phyloP scores from a whole-genome alignment of 1,284 basidiomycete species.

The Ustilago shanxiensis region DNA sequence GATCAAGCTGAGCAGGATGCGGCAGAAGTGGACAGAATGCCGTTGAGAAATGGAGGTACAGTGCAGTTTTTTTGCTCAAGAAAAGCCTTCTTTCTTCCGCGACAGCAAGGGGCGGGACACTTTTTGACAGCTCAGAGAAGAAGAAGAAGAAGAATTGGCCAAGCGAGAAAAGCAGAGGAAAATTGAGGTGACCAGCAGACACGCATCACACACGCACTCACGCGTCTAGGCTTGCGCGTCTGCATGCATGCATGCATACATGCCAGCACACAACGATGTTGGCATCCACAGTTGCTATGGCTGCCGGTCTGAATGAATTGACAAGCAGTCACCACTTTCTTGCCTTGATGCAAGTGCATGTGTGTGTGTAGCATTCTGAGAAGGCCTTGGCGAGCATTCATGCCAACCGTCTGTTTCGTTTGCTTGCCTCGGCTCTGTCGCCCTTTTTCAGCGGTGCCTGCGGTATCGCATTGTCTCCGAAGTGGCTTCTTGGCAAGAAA shows the following conservation, averaged over 20 bases:
- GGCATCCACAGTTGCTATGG: background rate
- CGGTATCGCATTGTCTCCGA: constrained; percentile 21
- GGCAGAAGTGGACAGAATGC: background rate
- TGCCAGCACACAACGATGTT: constrained; percentile 14
- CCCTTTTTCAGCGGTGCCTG: constrained; percentile 11
- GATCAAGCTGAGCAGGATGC: background rate
- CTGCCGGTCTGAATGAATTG: background rate
- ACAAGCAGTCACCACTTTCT: background rate
- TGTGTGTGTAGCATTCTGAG: constrained; percentile 19
- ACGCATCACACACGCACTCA: constrained; percentile 4
- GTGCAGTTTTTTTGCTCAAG: background rate
- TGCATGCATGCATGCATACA: constrained; percentile 2
- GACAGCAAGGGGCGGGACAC: background rate
- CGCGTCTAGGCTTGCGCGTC: background rate
- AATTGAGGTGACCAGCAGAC: background rate
- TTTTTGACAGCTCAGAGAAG: constrained; percentile 10
- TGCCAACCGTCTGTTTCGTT: constrained; percentile 16
- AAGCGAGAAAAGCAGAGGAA: too few species aligned
- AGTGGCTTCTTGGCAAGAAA: constrained; percentile 16
- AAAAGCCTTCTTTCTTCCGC: background rate
- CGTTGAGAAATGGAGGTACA: background rate
- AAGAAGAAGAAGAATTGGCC: background rate
- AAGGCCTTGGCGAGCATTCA: constrained; percentile 35
- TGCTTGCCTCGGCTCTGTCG: constrained; percentile 5
- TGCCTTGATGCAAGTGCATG: constrained; percentile 18